Evolutionary conservation across 148 eudicot species (phyloP), one percentile per base, ranked within the genome.

Genomic region (Beta vulgaris): DNA sequence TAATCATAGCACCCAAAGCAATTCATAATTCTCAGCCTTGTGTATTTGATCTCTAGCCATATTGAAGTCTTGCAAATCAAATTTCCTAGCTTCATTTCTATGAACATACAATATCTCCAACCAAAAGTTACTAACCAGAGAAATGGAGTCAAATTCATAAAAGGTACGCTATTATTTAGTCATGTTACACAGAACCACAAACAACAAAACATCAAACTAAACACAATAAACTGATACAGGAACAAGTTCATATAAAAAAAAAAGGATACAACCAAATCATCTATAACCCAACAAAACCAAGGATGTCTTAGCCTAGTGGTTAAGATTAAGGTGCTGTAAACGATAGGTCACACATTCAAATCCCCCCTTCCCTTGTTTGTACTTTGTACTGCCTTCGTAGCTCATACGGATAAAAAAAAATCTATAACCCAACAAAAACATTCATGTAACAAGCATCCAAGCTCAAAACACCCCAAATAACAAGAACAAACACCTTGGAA

Each of bases 381-480:
- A n/a, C n/a, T n/a, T n/a, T n/a, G n/a, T n/a, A n/a, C n/a, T n/a
- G n/a, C n/a, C n/a, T n/a, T n/a, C n/a, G n/a, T n/a, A n/a, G n/a
- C n/a, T n/a, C n/a, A n/a, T n/a, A n/a, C n/a, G n/a, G n/a, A n/a
- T n/a, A n/a, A n/a, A n/a, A n/a, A n/a, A n/a, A n/a, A n/a, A n/a
- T n/a, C n/a, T 9, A 9, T 9, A 43, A 16, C 48, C 13, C 48
- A 43, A 65, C 66, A 67, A 16, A 42, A 26, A 39, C 28, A 67
- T 9, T 1, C 79, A 43, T 57, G 79, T 73, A 71, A 49, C 59
- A 37, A 11, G 2, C 5, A 51, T 32, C 26, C 31, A 57, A n/a
- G 4, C 46, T 67, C 21, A 7, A 25, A 23, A 60, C 14, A 61
- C n/a, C n/a, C n/a, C 31, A 6, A 6, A 79, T 16, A n/a, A 44